Conservation (phyloP, 805 yeast species). For the Lachancea nothofagi region DNA sequence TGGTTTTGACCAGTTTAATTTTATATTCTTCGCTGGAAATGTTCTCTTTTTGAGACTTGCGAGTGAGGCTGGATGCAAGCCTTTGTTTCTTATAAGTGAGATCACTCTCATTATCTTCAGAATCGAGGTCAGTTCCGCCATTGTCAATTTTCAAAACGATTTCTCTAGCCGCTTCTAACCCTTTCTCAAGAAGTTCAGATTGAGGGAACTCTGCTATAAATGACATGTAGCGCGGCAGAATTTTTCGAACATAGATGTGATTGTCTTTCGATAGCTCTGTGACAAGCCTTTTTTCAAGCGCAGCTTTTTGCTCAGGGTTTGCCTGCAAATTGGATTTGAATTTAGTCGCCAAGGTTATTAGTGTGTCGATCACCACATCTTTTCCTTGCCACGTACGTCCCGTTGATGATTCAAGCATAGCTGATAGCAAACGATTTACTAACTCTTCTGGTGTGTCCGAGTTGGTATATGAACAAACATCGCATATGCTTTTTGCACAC, state of each 20-base stretch:
- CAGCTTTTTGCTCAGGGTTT: constrained; percentile 36
- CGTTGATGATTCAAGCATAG: constrained; percentile 53
- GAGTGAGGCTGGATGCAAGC: constrained; percentile 29
- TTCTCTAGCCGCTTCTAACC: constrained; percentile 35
- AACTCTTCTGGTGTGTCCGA: constrained; percentile 25
- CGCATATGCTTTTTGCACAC: constrained; percentile 62
- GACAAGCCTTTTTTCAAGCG: constrained; percentile 31
- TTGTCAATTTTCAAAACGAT: constrained; percentile 35
- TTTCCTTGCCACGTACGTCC: constrained; percentile 91
- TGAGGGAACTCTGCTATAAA: constrained; percentile 40
- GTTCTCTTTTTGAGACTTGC: constrained; percentile 38
- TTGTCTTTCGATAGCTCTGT: constrained; percentile 66
- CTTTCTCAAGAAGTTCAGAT: constrained; percentile 30
- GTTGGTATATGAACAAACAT: constrained; percentile 46
- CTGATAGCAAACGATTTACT: constrained; percentile 40
- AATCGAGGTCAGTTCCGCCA: constrained; percentile 36
- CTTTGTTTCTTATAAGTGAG: constrained; percentile 23
- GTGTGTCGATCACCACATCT: constrained; percentile 64
- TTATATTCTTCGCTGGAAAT: constrained; percentile 46
- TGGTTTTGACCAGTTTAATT: constrained; percentile 34
- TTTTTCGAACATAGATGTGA: constrained; percentile 52
- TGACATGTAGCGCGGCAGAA: constrained; percentile 48
- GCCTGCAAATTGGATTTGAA: constrained; percentile 35
- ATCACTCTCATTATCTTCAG: constrained; percentile 17
- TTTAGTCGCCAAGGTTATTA: constrained; percentile 52